Conservation (phyloP, 306 rosid genomes). For the Potentilla sterilis region DNA sequence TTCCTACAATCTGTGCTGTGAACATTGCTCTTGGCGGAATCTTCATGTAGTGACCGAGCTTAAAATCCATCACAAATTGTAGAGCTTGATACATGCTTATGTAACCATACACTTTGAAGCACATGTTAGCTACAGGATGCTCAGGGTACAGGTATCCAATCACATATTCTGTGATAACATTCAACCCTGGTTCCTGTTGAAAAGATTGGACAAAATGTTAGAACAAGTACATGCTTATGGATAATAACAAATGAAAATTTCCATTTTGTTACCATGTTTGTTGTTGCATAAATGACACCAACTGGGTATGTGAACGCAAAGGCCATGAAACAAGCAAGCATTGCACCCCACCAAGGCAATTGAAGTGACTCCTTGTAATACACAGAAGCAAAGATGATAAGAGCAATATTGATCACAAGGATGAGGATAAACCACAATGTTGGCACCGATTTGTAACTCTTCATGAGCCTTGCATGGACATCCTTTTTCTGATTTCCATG, state of each 20-base stretch:
- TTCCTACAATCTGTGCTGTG: conserved; percentile 84
- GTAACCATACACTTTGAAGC: conserved; percentile 94
- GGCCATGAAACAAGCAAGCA: conserved; percentile 68
- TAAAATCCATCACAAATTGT: conserved; percentile 61
- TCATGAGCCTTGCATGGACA: conserved; percentile 72
- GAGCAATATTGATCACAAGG: conserved; percentile 55
- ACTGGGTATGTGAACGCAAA: conserved; percentile 63
- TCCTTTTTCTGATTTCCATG: conserved; percentile 40
- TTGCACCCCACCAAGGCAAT: conserved; percentile 89
- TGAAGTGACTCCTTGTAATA: conserved; percentile 65
- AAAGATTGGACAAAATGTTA: conserved; percentile 12
- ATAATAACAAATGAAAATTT: not conserved
- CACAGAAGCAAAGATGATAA: conserved; percentile 46
- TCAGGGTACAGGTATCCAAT: conserved; percentile 87
- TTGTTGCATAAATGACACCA: conserved; percentile 71
- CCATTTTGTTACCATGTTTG: conserved; percentile 63
- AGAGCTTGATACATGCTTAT: conserved; percentile 84
- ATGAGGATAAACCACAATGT: conserved; percentile 67
- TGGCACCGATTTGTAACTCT: conserved; percentile 59
- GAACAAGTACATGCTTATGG: not conserved
- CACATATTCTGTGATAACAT: conserved; percentile 78
- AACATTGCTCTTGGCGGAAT: conserved; percentile 94
- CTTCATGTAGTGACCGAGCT: conserved; percentile 96
- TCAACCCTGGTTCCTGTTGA: conserved; percentile 72
- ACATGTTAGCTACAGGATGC: conserved; percentile 92